Percentiles rank a stretch among this genome's conserved stretches.
These are phyloP conservation scores for Metarhizium humberi DNA, from an alignment of 2,329 filamentous ascomycete species.

Conservation along the genomic window DNA sequence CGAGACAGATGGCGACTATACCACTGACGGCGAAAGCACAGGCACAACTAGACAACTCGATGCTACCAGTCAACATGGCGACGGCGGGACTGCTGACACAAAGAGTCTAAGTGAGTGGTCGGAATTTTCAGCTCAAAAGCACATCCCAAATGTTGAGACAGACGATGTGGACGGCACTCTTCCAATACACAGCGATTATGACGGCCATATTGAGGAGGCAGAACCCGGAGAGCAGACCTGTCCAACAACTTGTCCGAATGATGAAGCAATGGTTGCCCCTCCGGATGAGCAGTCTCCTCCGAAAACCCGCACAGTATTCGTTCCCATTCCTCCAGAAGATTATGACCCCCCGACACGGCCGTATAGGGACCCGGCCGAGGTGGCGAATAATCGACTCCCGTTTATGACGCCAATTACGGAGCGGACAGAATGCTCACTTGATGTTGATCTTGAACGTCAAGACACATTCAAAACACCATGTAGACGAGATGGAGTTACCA, in stretches of 20 bases:
- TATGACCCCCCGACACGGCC: conserved; percentile 71
- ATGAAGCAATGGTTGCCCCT: conserved; percentile 33
- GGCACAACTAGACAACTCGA: conserved; percentile 62
- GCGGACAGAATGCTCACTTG: conserved; percentile 81
- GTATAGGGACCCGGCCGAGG: conserved; percentile 69
- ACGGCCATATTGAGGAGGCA: conserved; percentile 16
- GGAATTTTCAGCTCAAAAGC: conserved; percentile 68
- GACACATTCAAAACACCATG: conserved; percentile 70
- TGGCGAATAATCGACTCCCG: conserved; percentile 82
- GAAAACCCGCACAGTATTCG: conserved; percentile 56
- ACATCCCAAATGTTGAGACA: conserved; percentile 44
- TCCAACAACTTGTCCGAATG: conserved; percentile 7
- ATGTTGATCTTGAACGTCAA: conserved; percentile 51
- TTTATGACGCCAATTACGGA: conserved; percentile 99
- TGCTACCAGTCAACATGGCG: conserved; percentile 28
- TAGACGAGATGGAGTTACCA: conserved; percentile 32
- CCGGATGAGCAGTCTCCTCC: conserved; percentile 30
- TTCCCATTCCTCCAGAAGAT: conserved; percentile 77
- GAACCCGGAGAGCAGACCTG: conserved; percentile 13
- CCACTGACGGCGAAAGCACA: conserved; percentile 77
- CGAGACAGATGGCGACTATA: conserved; percentile 68
- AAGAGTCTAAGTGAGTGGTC: conserved; percentile 78
- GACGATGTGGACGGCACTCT: conserved; percentile 18
- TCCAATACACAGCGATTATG: conserved; percentile 19
- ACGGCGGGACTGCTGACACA: conserved; percentile 44